Base-by-base conservation (phyloP, 148 eudicot species). In the Pharnaceum exiguum region DNA sequence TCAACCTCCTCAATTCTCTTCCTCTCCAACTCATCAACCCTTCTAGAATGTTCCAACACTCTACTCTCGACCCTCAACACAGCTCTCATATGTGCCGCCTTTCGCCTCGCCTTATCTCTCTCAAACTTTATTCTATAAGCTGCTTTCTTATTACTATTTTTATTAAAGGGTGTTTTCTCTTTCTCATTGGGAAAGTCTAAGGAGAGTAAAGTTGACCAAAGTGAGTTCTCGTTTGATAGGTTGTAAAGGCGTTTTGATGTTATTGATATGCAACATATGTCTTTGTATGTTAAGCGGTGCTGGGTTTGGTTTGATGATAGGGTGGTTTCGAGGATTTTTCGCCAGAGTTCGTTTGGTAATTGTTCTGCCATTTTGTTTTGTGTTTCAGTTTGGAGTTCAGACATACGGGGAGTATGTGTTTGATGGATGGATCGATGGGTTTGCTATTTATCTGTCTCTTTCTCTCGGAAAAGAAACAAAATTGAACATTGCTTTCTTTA, bases 311-410 rank as follows among this genome's bases (percentile, higher is more conserved):
- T 25, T 45, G 19, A 45, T 49, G 31, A 55, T 66, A 19, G 68
- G 46, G 58, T 95, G 7, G 71, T 59, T 62, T 90, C 90, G 13
- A 86, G 46, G 12, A 90, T 79, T 55, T 70, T 68, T 51, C 76
- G 61, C 90, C 90, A 83, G 10, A 90, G 68, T 64, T 83, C 97
- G 68, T 90, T 90, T 25, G 97, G 97, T 35, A 90, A n/a, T n/a
- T n/a, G 72, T 31, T 43, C 70, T 45, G 68, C 55, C 73, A 69
- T 69, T 35, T 2, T n/a, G n/a, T n/a, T n/a, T n/a, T n/a, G n/a
- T n/a, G n/a, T n/a, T n/a, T n/a, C n/a, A n/a, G n/a, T n/a, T n/a
- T n/a, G n/a, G n/a, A n/a, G n/a, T n/a, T n/a, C n/a, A n/a, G n/a
- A n/a, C n/a, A n/a, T n/a, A n/a, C n/a, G n/a, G n/a, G n/a, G n/a